These are phyloP conservation scores for Diospyros kaki DNA, from an alignment of 148 eudicot genomes.

Conservation along the genomic window DNA sequence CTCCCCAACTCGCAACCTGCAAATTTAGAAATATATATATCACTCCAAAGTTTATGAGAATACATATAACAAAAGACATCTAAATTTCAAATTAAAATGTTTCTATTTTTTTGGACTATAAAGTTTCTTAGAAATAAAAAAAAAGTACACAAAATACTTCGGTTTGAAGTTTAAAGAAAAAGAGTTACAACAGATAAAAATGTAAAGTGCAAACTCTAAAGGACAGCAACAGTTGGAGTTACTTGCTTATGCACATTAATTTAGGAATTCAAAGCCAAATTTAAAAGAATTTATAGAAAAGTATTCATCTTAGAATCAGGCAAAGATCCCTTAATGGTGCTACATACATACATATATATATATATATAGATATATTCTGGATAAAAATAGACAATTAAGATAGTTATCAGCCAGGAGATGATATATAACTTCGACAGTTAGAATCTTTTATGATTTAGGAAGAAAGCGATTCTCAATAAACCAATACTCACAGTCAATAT, in stretches of 20 bases:
- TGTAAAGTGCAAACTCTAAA: background rate
- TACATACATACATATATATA: too few relatives aligned
- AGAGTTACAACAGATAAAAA: background rate
- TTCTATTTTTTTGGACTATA: too few relatives aligned
- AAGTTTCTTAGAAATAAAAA: too few relatives aligned
- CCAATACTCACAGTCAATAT: too few relatives aligned
- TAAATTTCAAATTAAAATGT: too few relatives aligned
- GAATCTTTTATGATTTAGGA: too few relatives aligned
- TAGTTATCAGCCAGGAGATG: too few relatives aligned
- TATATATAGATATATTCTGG: too few relatives aligned
- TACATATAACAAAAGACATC: background rate
- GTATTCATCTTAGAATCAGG: background rate
- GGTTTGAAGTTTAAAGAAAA: background rate
- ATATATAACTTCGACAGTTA: too few relatives aligned
- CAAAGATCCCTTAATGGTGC: background rate
- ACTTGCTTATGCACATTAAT: background rate
- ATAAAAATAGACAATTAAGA: too few relatives aligned
- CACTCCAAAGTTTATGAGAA: background rate
- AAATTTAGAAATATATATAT: background rate
- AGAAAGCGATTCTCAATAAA: too few relatives aligned
- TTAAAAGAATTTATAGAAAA: background rate
- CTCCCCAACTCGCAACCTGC: constrained; percentile 97
- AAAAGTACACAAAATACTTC: too few relatives aligned
- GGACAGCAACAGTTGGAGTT: background rate
- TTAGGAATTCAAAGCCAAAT: background rate